phyloP scores from a whole-genome alignment of 345 rosid species.

The Ceriops zippeliana region DNA sequence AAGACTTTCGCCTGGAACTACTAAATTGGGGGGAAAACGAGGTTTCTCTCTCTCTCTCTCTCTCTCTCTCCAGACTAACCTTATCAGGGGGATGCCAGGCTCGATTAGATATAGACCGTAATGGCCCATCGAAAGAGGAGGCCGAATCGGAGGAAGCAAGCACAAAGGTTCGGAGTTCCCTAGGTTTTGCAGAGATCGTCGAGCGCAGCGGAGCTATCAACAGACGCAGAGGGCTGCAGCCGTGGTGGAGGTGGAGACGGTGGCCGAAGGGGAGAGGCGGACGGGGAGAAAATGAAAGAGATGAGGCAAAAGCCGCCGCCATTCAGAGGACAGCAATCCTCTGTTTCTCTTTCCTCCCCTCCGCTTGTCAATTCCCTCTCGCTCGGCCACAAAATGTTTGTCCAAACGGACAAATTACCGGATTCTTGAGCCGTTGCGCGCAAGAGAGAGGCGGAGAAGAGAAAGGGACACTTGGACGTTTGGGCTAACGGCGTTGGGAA shows the following conservation, averaged over 20 bases:
- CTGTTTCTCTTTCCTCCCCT: conserved; percentile 8
- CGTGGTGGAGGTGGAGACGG: not conserved
- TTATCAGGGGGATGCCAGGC: conserved; percentile 34
- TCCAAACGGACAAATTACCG: too few relatives aligned
- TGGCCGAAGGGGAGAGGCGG: not conserved
- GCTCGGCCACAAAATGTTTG: too few relatives aligned
- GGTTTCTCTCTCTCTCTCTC: too few relatives aligned
- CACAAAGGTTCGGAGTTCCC: conserved; percentile 28
- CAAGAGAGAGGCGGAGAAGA: too few relatives aligned
- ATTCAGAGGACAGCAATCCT: conserved; percentile 1
- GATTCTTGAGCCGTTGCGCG: too few relatives aligned
- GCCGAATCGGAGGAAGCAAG: conserved; percentile 35
- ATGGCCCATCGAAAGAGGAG: conserved; percentile 42
- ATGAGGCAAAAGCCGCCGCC: conserved; percentile 21
- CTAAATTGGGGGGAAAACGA: not conserved
- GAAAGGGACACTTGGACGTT: too few relatives aligned
- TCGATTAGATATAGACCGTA: conserved; percentile 24
- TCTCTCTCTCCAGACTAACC: conserved; percentile 28
- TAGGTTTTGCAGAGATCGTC: conserved; percentile 11
- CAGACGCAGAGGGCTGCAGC: too few relatives aligned
- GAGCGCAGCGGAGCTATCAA: not conserved
- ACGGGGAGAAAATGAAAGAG: conserved; percentile 7
- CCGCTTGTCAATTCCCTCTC: not conserved
- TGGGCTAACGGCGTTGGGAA: too few relatives aligned
- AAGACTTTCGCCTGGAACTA: too few relatives aligned